A percentile compares a stretch with the other conserved stretches of the same genome.
These are phyloP conservation scores for Komagataella populi DNA, from an alignment of 805 yeast genomes.

Conservation along the genomic window DNA sequence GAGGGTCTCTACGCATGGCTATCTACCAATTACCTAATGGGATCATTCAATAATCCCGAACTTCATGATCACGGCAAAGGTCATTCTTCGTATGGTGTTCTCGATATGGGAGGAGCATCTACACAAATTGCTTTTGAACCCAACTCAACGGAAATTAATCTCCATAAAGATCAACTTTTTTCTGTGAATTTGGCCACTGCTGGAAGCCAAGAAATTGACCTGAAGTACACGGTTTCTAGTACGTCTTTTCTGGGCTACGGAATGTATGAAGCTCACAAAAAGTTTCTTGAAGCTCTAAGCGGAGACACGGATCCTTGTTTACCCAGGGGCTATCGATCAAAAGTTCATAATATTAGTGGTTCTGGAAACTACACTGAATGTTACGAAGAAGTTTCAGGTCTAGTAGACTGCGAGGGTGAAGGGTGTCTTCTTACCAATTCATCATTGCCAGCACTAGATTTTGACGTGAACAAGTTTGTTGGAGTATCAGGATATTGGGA, in stretches of 20 bases:
- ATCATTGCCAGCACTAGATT: conserved; percentile 83
- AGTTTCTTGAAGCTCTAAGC: conserved; percentile 36
- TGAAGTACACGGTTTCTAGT: conserved; percentile 54
- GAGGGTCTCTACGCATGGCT: conserved; percentile 97
- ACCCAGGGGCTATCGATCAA: conserved; percentile 49
- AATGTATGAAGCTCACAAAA: conserved; percentile 78
- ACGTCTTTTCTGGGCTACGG: conserved; percentile 98
- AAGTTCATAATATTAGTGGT: conserved; percentile 45
- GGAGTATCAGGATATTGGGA: conserved; percentile 98
- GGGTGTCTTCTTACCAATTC: conserved; percentile 94
- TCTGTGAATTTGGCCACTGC: conserved; percentile 1
- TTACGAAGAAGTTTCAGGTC: conserved; percentile 55
- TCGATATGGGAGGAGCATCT: conserved; percentile 99
- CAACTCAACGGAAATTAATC: conserved; percentile 36
- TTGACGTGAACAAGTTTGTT: conserved; percentile 66
- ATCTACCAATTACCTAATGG: conserved; percentile 73
- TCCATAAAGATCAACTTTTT: conserved; percentile 48
- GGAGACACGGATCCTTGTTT: conserved; percentile 65
- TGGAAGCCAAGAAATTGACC: conserved; percentile 55
- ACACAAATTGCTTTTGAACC: conserved; percentile 94
- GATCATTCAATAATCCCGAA: conserved; percentile 36
- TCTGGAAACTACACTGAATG: conserved; percentile 73
- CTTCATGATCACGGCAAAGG: conserved; percentile 9
- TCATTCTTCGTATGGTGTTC: conserved; percentile 61
- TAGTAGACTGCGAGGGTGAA: conserved; percentile 73